Evolutionary conservation across 116 monocot genomes (phyloP), one percentile per base, ranked within the genome.

Genomic region (Trichopus zeylanicus): DNA sequence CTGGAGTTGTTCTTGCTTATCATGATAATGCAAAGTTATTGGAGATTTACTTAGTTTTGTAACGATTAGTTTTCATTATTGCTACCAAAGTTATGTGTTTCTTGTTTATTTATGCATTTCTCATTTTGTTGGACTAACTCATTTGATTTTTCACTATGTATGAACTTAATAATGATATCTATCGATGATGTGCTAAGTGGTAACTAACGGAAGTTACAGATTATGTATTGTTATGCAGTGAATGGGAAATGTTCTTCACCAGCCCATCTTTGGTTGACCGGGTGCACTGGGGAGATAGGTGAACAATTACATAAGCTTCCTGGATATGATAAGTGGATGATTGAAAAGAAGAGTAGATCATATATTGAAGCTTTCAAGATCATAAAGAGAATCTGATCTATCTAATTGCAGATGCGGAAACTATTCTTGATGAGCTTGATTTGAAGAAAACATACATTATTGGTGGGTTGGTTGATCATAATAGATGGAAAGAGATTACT

Each of bases 161-260:
- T 39, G 16, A 48, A 13, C n/a, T 23, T 25, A 20, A 56, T 29
- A 20, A 29, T 56, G 12, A 16, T 42, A 15, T 42, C 13, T 16
- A 7, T 21, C 18, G 39, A 0, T 54, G 33, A 19, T 7, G 15
- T n/a, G 20, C 29, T 11, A 32, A 31, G 16, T 26, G 15, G 31
- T 57, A 23, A 51, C 81, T 82, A 67, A 79, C 70, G 56, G 57
- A 69, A 46, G 59, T 77, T 85, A 48, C 90, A 97, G 91, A 73
- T 97, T 56, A 85, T 97, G 87, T 97, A 79, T 67, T 97, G 97
- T 69, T 97, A 97, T 71, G 84, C 87, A 84, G 91, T 73, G 49
- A 97, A 97, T 77, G 87, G 91, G 20, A 81, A 68, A 66, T 91
- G 71, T 67, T 47, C 68, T 30, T 70, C 64, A 54, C 97, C 97